Conservation (phyloP, 1,284 basidiomycete genomes). For the Termitomyces sp. region DNA sequence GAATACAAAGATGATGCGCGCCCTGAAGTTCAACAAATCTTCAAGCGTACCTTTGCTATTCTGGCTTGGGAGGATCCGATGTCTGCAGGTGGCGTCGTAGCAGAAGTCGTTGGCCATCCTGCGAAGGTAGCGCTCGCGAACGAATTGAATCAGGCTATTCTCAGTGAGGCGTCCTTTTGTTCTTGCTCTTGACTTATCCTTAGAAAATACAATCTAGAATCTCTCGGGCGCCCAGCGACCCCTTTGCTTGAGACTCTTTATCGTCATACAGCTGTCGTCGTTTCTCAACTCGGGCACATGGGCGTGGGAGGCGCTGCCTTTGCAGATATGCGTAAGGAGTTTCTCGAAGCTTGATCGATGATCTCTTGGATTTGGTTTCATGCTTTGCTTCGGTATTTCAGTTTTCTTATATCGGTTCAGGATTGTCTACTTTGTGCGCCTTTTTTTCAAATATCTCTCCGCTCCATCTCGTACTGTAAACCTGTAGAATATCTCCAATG, state of each 20-base stretch:
- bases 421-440: background rate
- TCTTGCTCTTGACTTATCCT: background rate
- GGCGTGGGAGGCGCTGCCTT: conserved; percentile 75
- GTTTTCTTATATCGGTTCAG: background rate
- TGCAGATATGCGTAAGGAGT: conserved; percentile 70
- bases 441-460: conserved; percentile 1
- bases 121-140: conserved; percentile 64
- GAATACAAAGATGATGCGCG: conserved; percentile 62
- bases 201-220: conserved; percentile 42
- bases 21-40: conserved; percentile 55
- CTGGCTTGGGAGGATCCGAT: conserved; percentile 74
- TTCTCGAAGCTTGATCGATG: conserved; percentile 47
- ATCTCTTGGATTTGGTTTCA: background rate
- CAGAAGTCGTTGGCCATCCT: conserved; percentile 61
- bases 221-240: conserved; percentile 65
- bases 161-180: conserved; percentile 49
- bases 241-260: conserved; percentile 73
- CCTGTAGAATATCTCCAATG: conserved; percentile 3
- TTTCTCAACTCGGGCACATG: conserved; percentile 62
- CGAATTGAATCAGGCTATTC: conserved; percentile 75
- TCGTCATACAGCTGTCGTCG: conserved; percentile 61
- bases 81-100: conserved; percentile 55
- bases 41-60: conserved; percentile 71
- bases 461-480: conserved; percentile 6
- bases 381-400: background rate